phyloP scores from a whole-genome alignment of 1,139 yeast genomes.

The Lodderomyces jiufengensis region DNA sequence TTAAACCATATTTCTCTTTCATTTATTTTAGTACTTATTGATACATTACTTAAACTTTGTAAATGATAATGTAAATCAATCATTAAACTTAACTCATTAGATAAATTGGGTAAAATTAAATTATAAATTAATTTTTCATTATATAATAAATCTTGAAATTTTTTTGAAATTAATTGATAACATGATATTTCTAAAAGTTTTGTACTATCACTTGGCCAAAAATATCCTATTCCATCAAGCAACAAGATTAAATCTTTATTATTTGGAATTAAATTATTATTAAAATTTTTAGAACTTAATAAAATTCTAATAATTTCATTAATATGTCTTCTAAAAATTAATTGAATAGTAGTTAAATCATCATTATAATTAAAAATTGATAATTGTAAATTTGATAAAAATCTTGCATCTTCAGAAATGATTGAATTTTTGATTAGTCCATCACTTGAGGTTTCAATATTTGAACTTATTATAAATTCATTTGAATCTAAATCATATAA shows the following conservation, averaged over 20 bases:
- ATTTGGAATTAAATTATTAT: slow-evolving; percentile 16
- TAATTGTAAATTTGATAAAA: slow-evolving; percentile 42
- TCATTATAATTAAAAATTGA: slow-evolving; percentile 46
- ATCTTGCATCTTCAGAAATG: slow-evolving; percentile 46
- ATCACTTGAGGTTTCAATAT: slow-evolving; percentile 9
- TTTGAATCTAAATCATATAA: slow-evolving; percentile 53
- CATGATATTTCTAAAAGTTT: slow-evolving; percentile 43
- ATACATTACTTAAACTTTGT: slow-evolving; percentile 30
- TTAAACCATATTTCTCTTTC: slow-evolving; percentile 46
- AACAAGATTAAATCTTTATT: slow-evolving; percentile 25
- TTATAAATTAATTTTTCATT: slow-evolving; percentile 33
- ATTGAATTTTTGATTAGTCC: slow-evolving; percentile 28
- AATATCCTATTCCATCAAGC: slow-evolving; percentile 44
- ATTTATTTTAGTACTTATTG: slow-evolving; percentile 18
- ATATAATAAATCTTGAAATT: slow-evolving; percentile 36
- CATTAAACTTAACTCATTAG: slow-evolving; percentile 44
- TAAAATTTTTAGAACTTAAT: slow-evolving; percentile 39
- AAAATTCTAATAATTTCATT: slow-evolving; percentile 43
- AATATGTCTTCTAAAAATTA: slow-evolving; percentile 46
- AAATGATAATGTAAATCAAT: slow-evolving; percentile 44
- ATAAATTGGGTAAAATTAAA: slow-evolving; percentile 33
- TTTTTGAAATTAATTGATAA: slow-evolving; percentile 38
- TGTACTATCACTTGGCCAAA: slow-evolving; percentile 42
- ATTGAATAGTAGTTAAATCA: slow-evolving; percentile 46
- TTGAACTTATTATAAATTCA: slow-evolving; percentile 37